phyloP scores from a whole-genome alignment of 768 basidiomycete species.

The Mycena kentingensis region DNA sequence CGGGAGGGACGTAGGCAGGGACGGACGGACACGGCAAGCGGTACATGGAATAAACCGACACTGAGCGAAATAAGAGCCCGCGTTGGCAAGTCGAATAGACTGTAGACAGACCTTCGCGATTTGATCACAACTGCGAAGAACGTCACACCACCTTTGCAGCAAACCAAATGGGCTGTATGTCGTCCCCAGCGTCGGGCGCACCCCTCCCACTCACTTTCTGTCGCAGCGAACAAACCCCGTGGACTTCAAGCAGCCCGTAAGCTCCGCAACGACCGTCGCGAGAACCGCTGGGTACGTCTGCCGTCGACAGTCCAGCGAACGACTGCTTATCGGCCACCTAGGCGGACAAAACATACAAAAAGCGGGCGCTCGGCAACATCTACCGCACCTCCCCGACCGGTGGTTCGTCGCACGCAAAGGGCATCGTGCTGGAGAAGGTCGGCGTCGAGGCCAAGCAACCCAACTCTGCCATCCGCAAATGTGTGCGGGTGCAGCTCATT shows the following conservation, averaged over 20 bases:
- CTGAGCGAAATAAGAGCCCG: not conserved
- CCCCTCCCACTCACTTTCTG: conserved; percentile 17
- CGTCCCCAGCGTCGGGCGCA: conserved; percentile 16
- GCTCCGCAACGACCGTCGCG: conserved; percentile 89
- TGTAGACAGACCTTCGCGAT: too few relatives aligned
- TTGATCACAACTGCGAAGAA: too few relatives aligned
- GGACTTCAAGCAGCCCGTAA: conserved; percentile 99
- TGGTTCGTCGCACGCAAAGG: conserved; percentile 99
- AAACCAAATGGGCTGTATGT: conserved; percentile 71
- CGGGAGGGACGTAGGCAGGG: too few relatives aligned
- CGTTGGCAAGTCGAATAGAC: too few relatives aligned
- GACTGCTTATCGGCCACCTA: conserved; percentile 32
- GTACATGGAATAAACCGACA: not conserved
- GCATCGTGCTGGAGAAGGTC: conserved; percentile 99
- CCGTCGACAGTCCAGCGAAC: not conserved
- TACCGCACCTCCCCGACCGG: conserved; percentile 99
- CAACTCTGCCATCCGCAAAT: conserved; percentile 99
- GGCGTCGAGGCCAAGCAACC: conserved; percentile 99
- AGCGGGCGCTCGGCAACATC: conserved; percentile 97
- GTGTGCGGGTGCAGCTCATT: conserved; percentile 99
- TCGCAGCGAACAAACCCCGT: conserved; percentile 94
- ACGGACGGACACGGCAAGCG: too few relatives aligned
- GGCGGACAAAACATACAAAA: conserved; percentile 99
- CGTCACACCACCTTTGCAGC: not conserved
- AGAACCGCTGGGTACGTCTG: conserved; percentile 91